Base-by-base conservation (phyloP, 768 basidiomycete species). In the Xerocomellus chrysenteron region DNA sequence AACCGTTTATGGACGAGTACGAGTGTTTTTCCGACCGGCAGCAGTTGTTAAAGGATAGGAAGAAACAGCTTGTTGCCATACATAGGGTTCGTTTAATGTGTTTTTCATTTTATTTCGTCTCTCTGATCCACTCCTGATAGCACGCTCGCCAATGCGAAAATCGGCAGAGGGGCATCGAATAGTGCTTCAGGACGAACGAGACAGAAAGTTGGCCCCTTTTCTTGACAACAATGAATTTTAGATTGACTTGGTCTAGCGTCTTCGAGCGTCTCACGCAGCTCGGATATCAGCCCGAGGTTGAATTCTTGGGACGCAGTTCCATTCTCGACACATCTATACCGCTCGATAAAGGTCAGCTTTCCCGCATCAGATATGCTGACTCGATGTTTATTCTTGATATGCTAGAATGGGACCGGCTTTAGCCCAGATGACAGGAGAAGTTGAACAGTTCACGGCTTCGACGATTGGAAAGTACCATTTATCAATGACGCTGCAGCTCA, bases 211-310 rank as follows among this genome's bases (percentile, higher is more conserved):
- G 5, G 42, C 21, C 3, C 17, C 10, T 16, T 19, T 4, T n/a
- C n/a, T 35, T 30, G 5, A 33, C 5, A 28, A 13, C 11, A 2
- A 1, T 30, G 16, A 19, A 45, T 12, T 24, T 36, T 9, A 30
- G 11, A 0, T 19, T 12, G 12, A 21, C 4, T 5, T 43, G 16
- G 24, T 10, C 2, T 33, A 57, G 60, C 3, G 54, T 62, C 16
- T 40, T 62, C 3, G 12, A 43, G 5, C 53, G 43, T 17, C 52
- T 62, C 11, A 16, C 24, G 7, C 7, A 51, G 4, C 41, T 45
- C 12, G 63, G 63, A 30, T 64, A 60, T 35, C 9, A 3, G 0
- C 19, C 32, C 1, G 63, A 65, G 10, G 7, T 64, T 11, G 7
- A 8, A 3, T 37, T 28, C 37, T 40, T 16, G 33, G 48, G 44